A percentile compares a stretch with the other conserved stretches of the same genome.
These are phyloP conservation scores for Myriosclerotinia scirpicola DNA, from an alignment of 2,329 filamentous ascomycete genomes.

Conservation along the genomic window DNA sequence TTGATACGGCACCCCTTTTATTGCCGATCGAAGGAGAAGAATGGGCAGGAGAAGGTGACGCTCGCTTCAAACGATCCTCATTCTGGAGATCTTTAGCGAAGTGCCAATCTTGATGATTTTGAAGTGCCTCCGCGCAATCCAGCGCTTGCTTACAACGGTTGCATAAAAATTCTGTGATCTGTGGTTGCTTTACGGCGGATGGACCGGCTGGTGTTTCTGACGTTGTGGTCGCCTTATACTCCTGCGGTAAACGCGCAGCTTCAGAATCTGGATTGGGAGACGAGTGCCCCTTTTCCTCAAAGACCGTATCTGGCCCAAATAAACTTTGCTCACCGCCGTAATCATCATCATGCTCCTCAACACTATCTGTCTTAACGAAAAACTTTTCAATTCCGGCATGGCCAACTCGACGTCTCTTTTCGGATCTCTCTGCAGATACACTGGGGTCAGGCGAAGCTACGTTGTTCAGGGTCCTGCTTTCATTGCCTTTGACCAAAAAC, in stretches of 20 bases:
- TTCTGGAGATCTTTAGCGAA: slow-evolving; percentile 83
- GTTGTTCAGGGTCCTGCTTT: slow-evolving; percentile 54
- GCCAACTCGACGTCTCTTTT: slow-evolving; percentile 40
- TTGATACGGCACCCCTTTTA: slow-evolving; percentile 33
- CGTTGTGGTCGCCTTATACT: slow-evolving; percentile 39
- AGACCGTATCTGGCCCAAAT: slow-evolving; percentile 25
- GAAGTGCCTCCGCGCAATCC: slow-evolving; percentile 55
- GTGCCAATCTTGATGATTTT: slow-evolving; percentile 91
- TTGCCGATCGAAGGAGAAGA: slow-evolving; percentile 38
- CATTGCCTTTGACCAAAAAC: slow-evolving; percentile 78
- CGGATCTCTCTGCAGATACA: slow-evolving; percentile 32
- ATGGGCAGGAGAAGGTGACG: slow-evolving; percentile 23
- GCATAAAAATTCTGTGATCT: slow-evolving; percentile 53
- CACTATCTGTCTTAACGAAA: slow-evolving; percentile 37
- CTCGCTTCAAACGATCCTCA: slow-evolving; percentile 32
- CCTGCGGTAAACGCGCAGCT: slow-evolving; percentile 26
- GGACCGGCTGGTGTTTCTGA: slow-evolving; percentile 28
- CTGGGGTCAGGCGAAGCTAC: slow-evolving; percentile 30
- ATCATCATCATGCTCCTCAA: slow-evolving; percentile 36
- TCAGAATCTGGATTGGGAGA: slow-evolving; percentile 14
- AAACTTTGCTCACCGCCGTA: slow-evolving; percentile 36
- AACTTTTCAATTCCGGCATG: slow-evolving; percentile 37
- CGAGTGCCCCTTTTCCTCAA: slow-evolving; percentile 26
- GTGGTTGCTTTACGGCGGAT: slow-evolving; percentile 40
- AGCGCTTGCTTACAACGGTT: slow-evolving; percentile 64